Conservation (phyloP, 805 yeast species). For the Candida parachauliodes region DNA sequence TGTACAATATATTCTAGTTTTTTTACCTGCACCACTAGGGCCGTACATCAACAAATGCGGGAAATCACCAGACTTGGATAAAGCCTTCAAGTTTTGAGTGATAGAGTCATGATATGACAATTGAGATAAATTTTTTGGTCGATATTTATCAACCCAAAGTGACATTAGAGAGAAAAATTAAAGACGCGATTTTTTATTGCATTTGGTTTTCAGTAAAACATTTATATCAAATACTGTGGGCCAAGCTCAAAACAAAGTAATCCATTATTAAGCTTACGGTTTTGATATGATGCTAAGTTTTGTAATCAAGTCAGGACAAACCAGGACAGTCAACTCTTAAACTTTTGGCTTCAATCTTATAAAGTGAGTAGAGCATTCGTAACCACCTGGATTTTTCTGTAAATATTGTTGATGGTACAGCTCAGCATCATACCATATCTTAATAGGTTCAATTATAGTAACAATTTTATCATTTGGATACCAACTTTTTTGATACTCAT, state of each 20-base stretch:
- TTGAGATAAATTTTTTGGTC: constrained; percentile 66
- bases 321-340: too few species aligned
- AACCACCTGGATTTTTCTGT: constrained; percentile 76
- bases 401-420: constrained; percentile 87
- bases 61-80: constrained; percentile 71
- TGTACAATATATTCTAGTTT: constrained; percentile 83
- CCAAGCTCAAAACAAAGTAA: too few species aligned
- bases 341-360: constrained; percentile 60
- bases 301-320: too few species aligned
- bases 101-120: constrained; percentile 67
- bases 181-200: constrained; percentile 11
- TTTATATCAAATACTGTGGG: too few species aligned
- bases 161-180: constrained; percentile 54
- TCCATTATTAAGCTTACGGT: too few species aligned
- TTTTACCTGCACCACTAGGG: constrained; percentile 96
- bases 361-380: constrained; percentile 87
- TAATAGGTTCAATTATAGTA: constrained; percentile 66
- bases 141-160: constrained; percentile 93
- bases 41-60: constrained; percentile 94
- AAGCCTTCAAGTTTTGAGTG: constrained; percentile 58
- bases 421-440: constrained; percentile 88
- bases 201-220: too few species aligned
- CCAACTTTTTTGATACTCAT: constrained; percentile 67
- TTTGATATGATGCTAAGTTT: too few species aligned
- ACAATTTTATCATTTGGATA: constrained; percentile 65